Evolutionary conservation across 768 basidiomycete genomes (phyloP), one percentile per base, ranked within the genome.

Genomic region (Pleurotus cornucopiae): DNA sequence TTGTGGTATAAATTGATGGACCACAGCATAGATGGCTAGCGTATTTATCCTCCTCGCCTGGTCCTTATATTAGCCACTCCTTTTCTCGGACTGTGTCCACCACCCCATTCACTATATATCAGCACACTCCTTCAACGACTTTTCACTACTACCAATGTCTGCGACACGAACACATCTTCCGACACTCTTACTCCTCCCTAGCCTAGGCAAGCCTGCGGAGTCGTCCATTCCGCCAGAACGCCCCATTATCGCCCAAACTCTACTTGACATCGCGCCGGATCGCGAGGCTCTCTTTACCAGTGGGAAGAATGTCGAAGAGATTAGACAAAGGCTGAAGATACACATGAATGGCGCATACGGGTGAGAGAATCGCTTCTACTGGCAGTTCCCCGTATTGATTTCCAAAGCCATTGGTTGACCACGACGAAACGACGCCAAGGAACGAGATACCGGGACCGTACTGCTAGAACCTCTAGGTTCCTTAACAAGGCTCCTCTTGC

Each of bases 261-360:
- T 74, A 9, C 57, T 73, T 2, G 65, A 64, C 7, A 66, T 73
- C 6, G 66, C 74, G 2, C 71, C 72, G 0, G 73, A 73, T 54
- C 71, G 72, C 41, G 71, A 74, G 59, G 62, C 56, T 9, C 52
- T 73, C 4, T 46, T 75, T 18, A 53, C 54, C 37, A 64, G 63
- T 52, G 61, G 56, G 12, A 66, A 58, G 43, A 60, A 53, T 14
- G 68, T 65, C 23, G 64, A 67, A 3, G 71, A 72, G 46, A 60
- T 74, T 12, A 59, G 73, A 45, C 62, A 67, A 30, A 14, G 25
- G 7, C 61, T 75, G 40, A 73, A 71, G 56, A 58, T 74, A 38
- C 68, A 60, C 5, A 58, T 65, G 4, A 56, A 61, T 1, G 48
- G 59, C 0, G 47, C 59, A 6, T 46, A 63, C 16, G 63, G 58